Base-by-base conservation (phyloP, 2,329 filamentous ascomycete species). In the Pseudocercospora musae region DNA sequence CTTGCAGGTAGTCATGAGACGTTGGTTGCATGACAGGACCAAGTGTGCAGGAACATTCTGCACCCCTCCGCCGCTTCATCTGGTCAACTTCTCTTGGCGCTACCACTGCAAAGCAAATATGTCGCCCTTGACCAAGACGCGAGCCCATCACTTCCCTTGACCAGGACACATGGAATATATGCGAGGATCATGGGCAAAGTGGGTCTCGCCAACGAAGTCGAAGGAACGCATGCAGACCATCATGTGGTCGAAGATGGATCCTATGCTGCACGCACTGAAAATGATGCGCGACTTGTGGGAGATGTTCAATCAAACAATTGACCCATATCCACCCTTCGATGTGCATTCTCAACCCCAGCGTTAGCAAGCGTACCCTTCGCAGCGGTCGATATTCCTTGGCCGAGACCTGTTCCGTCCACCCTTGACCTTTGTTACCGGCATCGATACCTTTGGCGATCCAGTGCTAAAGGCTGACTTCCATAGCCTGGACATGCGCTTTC, bases 161-260 rank as follows among this genome's bases (percentile, higher is more conserved):
- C 13, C 11, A 33, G 31, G 11, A 15, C 31, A 33, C 31, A 15
- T 4, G 11, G 11, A 33, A 13, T 4, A 33, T 33, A 33, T 10
- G 29, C 13, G 31, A 33, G 31, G 31, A 4, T 33, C 31, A 15
- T 33, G 31, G 10, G 2, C 29, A 31, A 31, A 31, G 7, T 4
- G 29, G 29, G 29, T 7, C 29, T 31, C 29, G 29, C 29, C 29
- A 31, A 7, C 29, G 10, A 59, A 62, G 56, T 44, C 49, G 4
- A 59, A 62, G 29, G 56, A 25, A 10, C 60, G 56, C 13, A 55
- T 62, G 59, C 53, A 57, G 29, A 52, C 54, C 10, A 62, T 59
- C 20, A 62, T 59, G 60, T 62, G 60, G 57, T 59, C 53, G 8
- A 57, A 57, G 29, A 29, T 52, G 20, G 10, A 15, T 23, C 46